Base-by-base conservation (phyloP, 306 rosid species). In the Vachellia collinsii region DNA sequence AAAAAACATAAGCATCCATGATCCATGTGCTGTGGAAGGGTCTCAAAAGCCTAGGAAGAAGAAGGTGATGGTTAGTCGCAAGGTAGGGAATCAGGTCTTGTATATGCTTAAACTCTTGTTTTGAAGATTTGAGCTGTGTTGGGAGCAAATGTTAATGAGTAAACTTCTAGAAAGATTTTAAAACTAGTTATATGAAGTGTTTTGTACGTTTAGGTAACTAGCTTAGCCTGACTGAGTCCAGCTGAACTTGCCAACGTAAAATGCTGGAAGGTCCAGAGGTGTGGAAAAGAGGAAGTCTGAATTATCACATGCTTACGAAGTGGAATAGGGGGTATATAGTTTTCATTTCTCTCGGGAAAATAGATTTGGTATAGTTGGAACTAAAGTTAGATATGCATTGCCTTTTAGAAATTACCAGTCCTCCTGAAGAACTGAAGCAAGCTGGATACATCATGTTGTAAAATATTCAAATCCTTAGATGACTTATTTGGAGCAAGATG, bases 1-100 rank as follows among this genome's bases (percentile, higher is more conserved):
- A 86, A 92, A 88, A 80, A 86, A 81, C 75, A 70, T 93, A 47
- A 85, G 83, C 79, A 74, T 96, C 74, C 86, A 82, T 74, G 89
- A 89, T 29, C 99, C 97, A 3, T 86, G 79, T 72, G 79, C 88
- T 54, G 41, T 66, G 48, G 90, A 88, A 39, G 93, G 82, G 68
- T 75, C 89, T 44, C 74, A 88, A 53, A 93, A 85, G 81, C 88
- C 86, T 65, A 61, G 76, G 76, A 95, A 88, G 89, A 87, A 81
- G 39, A 91, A 90, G 54, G 78, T 73, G 34, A 29, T 29, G 14
- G 76, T 89, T 76, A 88, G 94, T 81, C 86, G 43, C 67, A 96
- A 92, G 97, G 99, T 96, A 77, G 41, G 80, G 38, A 47, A 54
- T 51, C 68, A 51, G 63, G 75, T 66, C 73, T 25, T 74, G 25